Conservation (phyloP, 2,329 filamentous ascomycete species). For the Sporothrix pseudoabietina region DNA sequence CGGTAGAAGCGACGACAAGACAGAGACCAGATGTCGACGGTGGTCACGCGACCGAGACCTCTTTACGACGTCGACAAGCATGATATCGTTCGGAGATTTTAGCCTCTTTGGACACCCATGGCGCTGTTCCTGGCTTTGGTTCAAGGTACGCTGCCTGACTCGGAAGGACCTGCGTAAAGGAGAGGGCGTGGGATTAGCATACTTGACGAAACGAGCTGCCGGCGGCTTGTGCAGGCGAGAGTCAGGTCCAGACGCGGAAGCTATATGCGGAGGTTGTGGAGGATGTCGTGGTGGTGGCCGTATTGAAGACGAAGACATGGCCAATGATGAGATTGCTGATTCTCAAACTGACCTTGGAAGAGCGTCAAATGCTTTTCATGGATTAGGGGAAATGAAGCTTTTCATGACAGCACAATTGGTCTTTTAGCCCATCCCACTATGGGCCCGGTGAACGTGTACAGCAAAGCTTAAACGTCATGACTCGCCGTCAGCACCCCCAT, state of each 20-base stretch:
- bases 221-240: background rate
- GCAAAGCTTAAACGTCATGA: background rate
- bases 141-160: background rate
- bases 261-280: background rate
- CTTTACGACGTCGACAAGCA: background rate
- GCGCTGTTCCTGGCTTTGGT: background rate
- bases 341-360: background rate
- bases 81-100: constrained; percentile 4
- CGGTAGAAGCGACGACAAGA: background rate
- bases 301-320: background rate
- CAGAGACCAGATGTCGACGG: background rate
- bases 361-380: no score
- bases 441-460: constrained; percentile 2
- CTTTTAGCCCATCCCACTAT: background rate
- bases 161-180: background rate
- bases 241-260: background rate
- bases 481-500: constrained; percentile 1
- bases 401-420: background rate
- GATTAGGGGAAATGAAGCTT: background rate
- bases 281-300: background rate
- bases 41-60: constrained; percentile 7
- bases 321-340: background rate
- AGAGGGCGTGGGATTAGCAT: constrained; percentile 17
- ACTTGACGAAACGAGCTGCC: no score
- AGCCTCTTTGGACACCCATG: background rate